Evolutionary conservation across 768 basidiomycete species (phyloP).

Genomic region (Russula ochroleuca): DNA sequence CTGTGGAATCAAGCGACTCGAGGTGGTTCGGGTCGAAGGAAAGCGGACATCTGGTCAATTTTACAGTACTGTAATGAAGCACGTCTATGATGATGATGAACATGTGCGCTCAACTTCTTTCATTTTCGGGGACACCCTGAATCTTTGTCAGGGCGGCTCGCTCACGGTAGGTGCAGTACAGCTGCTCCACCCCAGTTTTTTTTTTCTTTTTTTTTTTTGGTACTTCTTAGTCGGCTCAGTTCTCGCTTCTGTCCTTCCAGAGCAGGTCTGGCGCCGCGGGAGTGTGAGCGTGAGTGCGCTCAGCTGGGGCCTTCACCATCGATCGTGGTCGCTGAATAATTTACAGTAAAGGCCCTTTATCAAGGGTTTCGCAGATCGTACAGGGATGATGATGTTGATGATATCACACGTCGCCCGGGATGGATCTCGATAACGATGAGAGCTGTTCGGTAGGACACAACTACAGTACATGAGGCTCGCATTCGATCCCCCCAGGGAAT

Average conservation of each 20-base stretch:
- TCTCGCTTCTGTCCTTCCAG: not conserved
- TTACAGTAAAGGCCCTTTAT: not conserved
- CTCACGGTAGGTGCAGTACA: not conserved
- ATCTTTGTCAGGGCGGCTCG: not conserved
- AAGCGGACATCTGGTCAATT: not conserved
- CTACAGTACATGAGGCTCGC: not conserved
- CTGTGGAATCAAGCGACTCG: not conserved
- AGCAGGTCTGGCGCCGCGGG: not conserved
- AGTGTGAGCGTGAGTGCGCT: not conserved
- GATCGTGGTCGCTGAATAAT: too few species aligned
- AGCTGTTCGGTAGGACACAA: not conserved
- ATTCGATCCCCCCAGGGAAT: not conserved
- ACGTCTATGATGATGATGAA: not conserved
- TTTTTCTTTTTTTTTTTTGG: not conserved
- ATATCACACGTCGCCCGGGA: not conserved
- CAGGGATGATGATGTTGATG: not conserved
- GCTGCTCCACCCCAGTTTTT: not conserved
- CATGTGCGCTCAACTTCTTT: not conserved
- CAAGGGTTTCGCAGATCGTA: not conserved
- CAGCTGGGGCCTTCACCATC: not conserved
- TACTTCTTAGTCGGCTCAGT: not conserved
- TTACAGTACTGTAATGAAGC: not conserved
- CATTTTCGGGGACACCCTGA: constrained; percentile 5
- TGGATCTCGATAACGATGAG: not conserved
- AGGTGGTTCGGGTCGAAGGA: not conserved